Conservation (phyloP, 129 eudicot genomes). For the Pittosporum tobira region DNA sequence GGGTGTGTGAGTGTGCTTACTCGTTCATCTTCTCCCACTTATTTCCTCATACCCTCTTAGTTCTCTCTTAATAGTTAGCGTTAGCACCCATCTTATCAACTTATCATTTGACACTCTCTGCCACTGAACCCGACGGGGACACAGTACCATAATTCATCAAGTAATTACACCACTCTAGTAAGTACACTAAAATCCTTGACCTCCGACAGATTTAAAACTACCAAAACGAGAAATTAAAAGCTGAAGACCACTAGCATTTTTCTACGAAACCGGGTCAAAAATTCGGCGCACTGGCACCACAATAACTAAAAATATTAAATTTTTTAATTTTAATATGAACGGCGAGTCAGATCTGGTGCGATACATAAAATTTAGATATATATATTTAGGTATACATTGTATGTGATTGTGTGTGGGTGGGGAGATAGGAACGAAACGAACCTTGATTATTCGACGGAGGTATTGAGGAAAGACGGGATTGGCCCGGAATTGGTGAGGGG, state of each 20-base stretch:
- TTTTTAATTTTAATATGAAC: conserved; percentile 8
- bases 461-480: conserved; percentile 73
- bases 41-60: no score
- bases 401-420: background rate
- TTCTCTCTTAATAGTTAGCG: no score
- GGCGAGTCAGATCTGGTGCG: conserved; percentile 25
- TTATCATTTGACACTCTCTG: no score
- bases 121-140: background rate
- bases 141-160: background rate
- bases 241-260: no score
- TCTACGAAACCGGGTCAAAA: conserved; percentile 9
- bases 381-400: background rate
- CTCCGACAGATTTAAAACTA: no score
- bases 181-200: background rate
- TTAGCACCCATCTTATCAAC: no score
- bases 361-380: conserved; percentile 6
- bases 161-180: background rate
- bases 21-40: no score
- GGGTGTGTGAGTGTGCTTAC: no score
- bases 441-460: conserved; percentile 91
- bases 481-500: conserved; percentile 45
- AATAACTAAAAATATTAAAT: background rate
- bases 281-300: conserved; percentile 3
- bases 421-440: conserved; percentile 11
- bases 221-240: no score